Percentiles rank a stretch among this genome's conserved stretches.
These are phyloP conservation scores for Friedmanniomyces simplex DNA, from an alignment of 495 filamentous ascomycete species.

Conservation along the genomic window DNA sequence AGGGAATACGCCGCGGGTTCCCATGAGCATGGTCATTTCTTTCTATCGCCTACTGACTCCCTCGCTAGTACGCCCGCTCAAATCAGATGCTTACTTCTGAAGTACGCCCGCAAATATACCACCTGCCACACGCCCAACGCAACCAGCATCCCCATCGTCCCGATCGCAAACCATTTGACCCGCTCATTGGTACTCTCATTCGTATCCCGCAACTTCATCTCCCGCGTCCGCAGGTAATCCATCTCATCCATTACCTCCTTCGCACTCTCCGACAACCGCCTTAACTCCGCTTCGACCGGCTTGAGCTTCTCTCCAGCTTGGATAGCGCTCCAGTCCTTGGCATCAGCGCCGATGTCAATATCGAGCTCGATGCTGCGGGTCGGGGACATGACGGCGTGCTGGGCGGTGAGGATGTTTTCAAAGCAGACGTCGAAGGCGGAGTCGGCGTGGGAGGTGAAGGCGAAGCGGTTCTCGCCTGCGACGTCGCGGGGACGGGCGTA, in stretches of 20 bases:
- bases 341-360: conserved; percentile 96
- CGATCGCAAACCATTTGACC: conserved; percentile 96
- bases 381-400: conserved; percentile 44
- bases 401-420: conserved; percentile 60
- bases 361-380: conserved; percentile 80
- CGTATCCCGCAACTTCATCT: conserved; percentile 94
- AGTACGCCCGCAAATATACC: conserved; percentile 93
- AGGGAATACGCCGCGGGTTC: too few relatives aligned
- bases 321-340: conserved; percentile 94
- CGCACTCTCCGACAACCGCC: conserved; percentile 52
- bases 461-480: conserved; percentile 80
- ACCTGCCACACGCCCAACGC: conserved; percentile 93
- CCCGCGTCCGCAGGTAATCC: conserved; percentile 70
- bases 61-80: neutral
- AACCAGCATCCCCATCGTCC: conserved; percentile 87
- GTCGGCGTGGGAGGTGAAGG: conserved; percentile 92
- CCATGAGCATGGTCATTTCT: too few relatives aligned
- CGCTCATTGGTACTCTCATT: conserved; percentile 99
- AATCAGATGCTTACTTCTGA: conserved; percentile 45
- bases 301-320: conserved; percentile 96
- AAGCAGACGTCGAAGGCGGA: conserved; percentile 96
- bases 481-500: conserved; percentile 86
- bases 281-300: conserved; percentile 90
- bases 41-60: too few relatives aligned
- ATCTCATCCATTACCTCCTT: conserved; percentile 35